Evolutionary conservation across 78 protist species (phyloP), one percentile per base, ranked within the genome.

Genomic region (Dictyostelium citrinum): DNA sequence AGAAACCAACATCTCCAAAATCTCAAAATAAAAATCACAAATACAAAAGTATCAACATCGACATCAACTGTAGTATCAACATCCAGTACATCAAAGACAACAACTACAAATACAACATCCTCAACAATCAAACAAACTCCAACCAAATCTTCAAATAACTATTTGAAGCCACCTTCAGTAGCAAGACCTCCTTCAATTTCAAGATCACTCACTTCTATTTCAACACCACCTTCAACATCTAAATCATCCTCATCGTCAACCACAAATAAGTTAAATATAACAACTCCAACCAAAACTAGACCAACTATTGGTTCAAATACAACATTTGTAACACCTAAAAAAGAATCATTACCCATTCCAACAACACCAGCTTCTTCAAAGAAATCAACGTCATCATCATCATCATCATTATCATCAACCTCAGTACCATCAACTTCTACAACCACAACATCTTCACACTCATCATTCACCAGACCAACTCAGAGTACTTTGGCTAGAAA

Each of bases 401-500:
- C 37, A 68, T 5, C 16, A 14, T 29, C 76, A 68, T 12, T 8
- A 14, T 16, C 35, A 29, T 37, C 12, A 39, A 6, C 58, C 1
- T 20, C 37, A 1, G 10, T 51, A 37, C 43, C 61, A 0, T 14
- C 81, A 1, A 14, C 43, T 1, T 3, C 75, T 2, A 33, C 77
- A 31, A 6, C 77, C 4, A 5, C 39, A 7, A 22, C 49, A 11
- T 20, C 49, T 2, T 39, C 33, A 7, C 35, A 20, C 7, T 68
- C 90, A 29, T 84, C 91, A 45, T 49, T 84, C 6, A 71, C 37
- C 5, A 45, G 74, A 84, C 91, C 91, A 31, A 84, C 91, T 14
- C 91, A 70, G 29, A 74, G 83, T 74, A 55, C 45, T 17, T 22
- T 84, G 1, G 91, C 91, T 0, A 84, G 74, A 80, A 29, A 46